Conservation (phyloP, 2,329 filamentous ascomycete species). For the Achaetomium macrosporum region DNA sequence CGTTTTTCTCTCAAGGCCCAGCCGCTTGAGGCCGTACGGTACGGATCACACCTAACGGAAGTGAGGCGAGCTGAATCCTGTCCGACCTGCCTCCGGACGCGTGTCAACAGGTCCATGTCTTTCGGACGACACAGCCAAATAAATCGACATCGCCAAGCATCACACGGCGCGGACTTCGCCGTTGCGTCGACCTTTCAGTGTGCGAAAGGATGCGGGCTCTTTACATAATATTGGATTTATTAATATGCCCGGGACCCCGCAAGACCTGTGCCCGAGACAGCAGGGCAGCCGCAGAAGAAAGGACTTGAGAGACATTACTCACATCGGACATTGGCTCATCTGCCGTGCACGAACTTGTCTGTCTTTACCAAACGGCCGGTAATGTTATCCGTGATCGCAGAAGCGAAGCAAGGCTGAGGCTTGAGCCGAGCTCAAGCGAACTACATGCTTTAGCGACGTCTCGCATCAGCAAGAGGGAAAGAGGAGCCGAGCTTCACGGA, state of each 20-base stretch:
- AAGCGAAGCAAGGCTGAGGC: constrained; percentile 9
- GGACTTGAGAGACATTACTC: background rate
- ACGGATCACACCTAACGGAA: background rate
- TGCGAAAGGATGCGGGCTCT: background rate
- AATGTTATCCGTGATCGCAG: constrained; percentile 1
- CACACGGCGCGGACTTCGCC: constrained; percentile 3
- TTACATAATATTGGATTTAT: constrained; percentile 8
- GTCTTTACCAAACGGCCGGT: constrained; percentile 4
- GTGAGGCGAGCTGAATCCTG: constrained; percentile 16
- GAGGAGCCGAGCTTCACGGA: background rate
- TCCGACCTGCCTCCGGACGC: constrained; percentile 13
- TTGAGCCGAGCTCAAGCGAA: background rate
- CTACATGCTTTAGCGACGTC: background rate
- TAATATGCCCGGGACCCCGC: background rate
- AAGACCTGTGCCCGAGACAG: constrained; percentile 13
- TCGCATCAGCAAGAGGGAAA: background rate
- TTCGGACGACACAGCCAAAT: constrained; percentile 12
- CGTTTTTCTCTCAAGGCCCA: background rate
- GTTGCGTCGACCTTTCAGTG: constrained; percentile 2
- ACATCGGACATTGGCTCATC: background rate
- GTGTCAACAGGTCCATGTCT: constrained; percentile 2
- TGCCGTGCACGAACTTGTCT: background rate
- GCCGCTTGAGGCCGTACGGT: constrained; percentile 1
- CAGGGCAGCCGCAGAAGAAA: constrained; percentile 1
- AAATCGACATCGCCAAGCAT: constrained; percentile 13